Evolutionary conservation across 345 rosid species (phyloP).

Genomic region (Nasturtium officinale): DNA sequence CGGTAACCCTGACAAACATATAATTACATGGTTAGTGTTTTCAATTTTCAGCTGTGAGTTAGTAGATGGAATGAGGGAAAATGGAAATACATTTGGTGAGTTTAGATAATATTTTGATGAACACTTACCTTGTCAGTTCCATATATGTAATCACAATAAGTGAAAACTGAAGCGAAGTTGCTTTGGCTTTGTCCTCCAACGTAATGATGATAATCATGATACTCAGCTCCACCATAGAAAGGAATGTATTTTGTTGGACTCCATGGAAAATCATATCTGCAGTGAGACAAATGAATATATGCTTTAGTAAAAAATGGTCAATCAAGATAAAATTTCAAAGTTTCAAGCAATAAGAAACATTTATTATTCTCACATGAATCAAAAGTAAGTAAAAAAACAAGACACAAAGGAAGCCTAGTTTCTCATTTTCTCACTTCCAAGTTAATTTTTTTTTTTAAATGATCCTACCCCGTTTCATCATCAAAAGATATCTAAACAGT

Average conservation of each 20-base stretch:
- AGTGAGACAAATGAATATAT: conserved; percentile 4
- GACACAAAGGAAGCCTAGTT: not conserved
- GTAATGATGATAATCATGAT: conserved; percentile 98
- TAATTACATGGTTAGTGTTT: conserved; percentile 9
- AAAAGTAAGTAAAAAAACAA: conserved; percentile 24
- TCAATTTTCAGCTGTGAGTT: too few relatives aligned
- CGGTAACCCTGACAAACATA: conserved; percentile 67
- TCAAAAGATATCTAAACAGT: too few relatives aligned
- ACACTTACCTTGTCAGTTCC: conserved; percentile 85
- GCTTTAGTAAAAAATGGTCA: not conserved
- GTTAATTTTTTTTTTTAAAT: not conserved
- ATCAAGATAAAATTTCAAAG: not conserved
- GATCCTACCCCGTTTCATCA: too few relatives aligned
- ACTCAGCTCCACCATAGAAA: conserved; percentile 95
- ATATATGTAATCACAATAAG: conserved; percentile 90
- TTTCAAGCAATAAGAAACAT: not conserved
- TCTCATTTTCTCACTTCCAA: not conserved
- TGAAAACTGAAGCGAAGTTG: conserved; percentile 95
- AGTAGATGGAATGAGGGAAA: too few relatives aligned
- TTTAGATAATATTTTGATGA: not conserved
- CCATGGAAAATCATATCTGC: conserved; percentile 95
- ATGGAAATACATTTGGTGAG: not conserved
- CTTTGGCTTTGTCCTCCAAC: conserved; percentile 99
- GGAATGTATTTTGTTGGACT: conserved; percentile 81
- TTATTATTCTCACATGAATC: not conserved